Base-by-base conservation (phyloP, 257 asterid species). In the Craterostigma plantagineum region DNA sequence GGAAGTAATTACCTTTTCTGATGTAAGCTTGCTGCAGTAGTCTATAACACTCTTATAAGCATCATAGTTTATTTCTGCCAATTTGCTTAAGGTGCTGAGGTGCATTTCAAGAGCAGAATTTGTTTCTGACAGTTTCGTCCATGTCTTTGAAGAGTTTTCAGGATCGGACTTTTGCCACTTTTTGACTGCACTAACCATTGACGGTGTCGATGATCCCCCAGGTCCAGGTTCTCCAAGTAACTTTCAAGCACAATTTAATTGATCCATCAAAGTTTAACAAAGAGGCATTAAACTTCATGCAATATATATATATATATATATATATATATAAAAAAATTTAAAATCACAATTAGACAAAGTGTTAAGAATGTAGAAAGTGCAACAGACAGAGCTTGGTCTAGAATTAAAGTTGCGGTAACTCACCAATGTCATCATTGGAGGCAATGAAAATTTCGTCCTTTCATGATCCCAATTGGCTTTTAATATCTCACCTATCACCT, bases 101-200 rank as follows among this genome's bases (percentile, higher is more conserved):
- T 79, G 78, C 58, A 63, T 54, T 60, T 90, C 99, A 36, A 90
- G 82, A 6, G 74, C 57, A 50, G 83, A 62, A 52, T 83, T 90
- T 48, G 79, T 79, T 59, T 72, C 91, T 39, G 92, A 77, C 61
- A 90, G 63, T 50, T 68, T 72, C 53, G 56, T 83, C 99, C 99
- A 90, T 49, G 84, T 90, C 55, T 75, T 81, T 1, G 46, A 50
- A 35, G 99, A 65, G 47, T 53, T 72, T 67, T 76, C 56, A 35
- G 95, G 95, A 53, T 90, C 95, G 52, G 87, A 56, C 43, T 79
- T 90, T 62, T 79, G 99, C 99, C 95, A 90, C 67, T 72, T 83
- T 81, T 83, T 90, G 50, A 83, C 94, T 40, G 99, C 92, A 48
- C 99, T 93, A 52, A 90, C 95, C 99, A 90, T 72, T 18, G 99